Conservation (phyloP, 768 basidiomycete genomes). For the Suillus clintonianus region DNA sequence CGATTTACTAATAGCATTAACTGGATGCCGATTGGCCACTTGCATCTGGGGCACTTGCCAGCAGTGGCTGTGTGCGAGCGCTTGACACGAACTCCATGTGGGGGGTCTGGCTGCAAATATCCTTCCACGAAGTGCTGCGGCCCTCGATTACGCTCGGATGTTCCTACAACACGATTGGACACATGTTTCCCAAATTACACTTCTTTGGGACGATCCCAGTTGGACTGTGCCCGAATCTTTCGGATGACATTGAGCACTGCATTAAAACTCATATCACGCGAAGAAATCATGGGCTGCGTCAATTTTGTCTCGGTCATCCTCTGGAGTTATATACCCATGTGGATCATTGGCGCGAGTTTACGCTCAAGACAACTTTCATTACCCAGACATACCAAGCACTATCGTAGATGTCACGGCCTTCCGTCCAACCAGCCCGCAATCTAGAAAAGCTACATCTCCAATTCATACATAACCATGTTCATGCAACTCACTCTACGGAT, state of each 20-base stretch:
- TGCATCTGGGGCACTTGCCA: too few species aligned
- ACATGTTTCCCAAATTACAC: neutral
- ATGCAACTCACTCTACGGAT: neutral
- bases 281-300: neutral
- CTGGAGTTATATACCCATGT: neutral
- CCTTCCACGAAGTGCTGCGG: neutral
- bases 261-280: neutral
- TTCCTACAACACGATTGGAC: neutral
- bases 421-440: neutral
- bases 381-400: neutral
- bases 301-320: neutral
- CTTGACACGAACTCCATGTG: neutral
- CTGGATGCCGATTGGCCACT: neutral
- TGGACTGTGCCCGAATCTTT: too few species aligned
- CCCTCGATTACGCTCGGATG: neutral
- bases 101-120: too few species aligned
- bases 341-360: neutral
- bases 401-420: neutral
- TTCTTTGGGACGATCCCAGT: neutral
- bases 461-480: neutral
- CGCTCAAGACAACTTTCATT: neutral
- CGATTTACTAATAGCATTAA: neutral
- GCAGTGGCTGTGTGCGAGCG: too few species aligned
- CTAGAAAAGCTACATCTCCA: neutral
- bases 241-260: too few species aligned